phyloP scores from a whole-genome alignment of 805 yeast species.

The Barnettozyma sucrosica region DNA sequence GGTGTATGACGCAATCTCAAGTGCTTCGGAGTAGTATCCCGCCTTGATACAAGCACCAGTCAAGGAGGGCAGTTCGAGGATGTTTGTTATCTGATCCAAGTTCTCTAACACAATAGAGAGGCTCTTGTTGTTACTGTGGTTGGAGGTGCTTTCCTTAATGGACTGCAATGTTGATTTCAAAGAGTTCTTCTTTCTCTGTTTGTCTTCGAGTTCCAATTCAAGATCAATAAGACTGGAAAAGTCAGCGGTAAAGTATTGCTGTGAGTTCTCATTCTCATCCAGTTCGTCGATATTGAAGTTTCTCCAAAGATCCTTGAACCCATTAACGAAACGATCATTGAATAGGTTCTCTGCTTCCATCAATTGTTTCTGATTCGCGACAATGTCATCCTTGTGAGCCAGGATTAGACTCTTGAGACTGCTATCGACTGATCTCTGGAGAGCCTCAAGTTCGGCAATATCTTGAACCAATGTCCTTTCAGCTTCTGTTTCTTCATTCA shows the following conservation, averaged over 20 bases:
- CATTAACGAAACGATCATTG: constrained; percentile 26
- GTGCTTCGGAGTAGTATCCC: constrained; percentile 85
- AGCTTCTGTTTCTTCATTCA: constrained; percentile 16
- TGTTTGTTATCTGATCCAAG: constrained; percentile 67
- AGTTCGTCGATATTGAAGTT: constrained; percentile 27
- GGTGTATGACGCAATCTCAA: constrained; percentile 74
- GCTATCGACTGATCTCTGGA: constrained; percentile 42
- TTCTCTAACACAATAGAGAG: constrained; percentile 45
- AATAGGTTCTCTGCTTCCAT: constrained; percentile 27
- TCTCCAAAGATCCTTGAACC: constrained; percentile 28
- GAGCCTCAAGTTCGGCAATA: constrained; percentile 64
- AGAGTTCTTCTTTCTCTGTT: constrained; percentile 12
- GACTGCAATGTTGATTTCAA: constrained; percentile 5
- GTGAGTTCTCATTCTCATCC: constrained; percentile 16
- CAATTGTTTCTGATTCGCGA: constrained; percentile 42
- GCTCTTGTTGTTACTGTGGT: constrained; percentile 11
- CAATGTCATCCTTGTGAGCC: constrained; percentile 29
- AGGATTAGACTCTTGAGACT: constrained; percentile 36
- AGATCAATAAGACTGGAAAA: constrained; percentile 16
- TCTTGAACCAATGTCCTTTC: constrained; percentile 51
- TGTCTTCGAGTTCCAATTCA: constrained; percentile 19
- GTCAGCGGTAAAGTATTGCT: constrained; percentile 12
- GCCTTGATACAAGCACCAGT: constrained; percentile 78
- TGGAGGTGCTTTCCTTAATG: neutral
- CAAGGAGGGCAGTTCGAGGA: constrained; percentile 78